Evolutionary conservation across 2,329 filamentous ascomycete genomes (phyloP), one percentile per base, ranked within the genome.

Genomic region (Dactylonectria macrodidyma): DNA sequence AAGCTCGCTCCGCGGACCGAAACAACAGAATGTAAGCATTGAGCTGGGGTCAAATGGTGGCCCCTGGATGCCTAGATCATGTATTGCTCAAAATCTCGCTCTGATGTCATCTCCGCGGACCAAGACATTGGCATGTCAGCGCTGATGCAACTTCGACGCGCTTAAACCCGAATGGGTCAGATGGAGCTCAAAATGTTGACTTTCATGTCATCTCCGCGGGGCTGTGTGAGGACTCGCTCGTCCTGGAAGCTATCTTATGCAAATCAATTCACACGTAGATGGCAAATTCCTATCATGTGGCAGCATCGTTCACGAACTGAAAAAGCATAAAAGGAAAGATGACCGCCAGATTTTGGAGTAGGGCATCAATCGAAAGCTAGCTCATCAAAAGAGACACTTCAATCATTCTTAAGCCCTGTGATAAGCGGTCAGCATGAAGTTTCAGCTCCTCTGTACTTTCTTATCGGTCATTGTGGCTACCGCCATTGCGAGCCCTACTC

Each of bases 21-120:
- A 56, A 38, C 22, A 41, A 19, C 16, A 34, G n/a, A 11, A 11
- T 16, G 34, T 56, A 56, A 44, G 52, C 34, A 55, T 1, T 22
- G 30, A 12, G 38, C 14, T 11, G n/a, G 16, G 16, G 16, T 36
- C 16, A 19, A 38, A 19, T n/a, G 9, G 14, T 46, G 14, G 16
- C 14, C 8, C 10, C 44, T n/a, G 44, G n/a, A 8, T n/a, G n/a
- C 36, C 36, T 16, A 41, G 16, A 22, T 22, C 19, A 46, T 22
- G 9, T n/a, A n/a, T 4, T 9, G 16, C 44, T 46, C 44, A n/a
- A 46, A 46, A 22, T 46, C 14, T 46, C 2, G 8, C 8, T 46
- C 16, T 46, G 14, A 46, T 46, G 44, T 46, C 44, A 46, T 46
- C 52, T 56, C 52, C 34, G 52, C 52, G 52, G 52, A 56, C n/a